Percentiles rank a stretch among this genome's conserved stretches.
These are phyloP conservation scores for Hypomyces rosellus DNA, from an alignment of 2,329 filamentous ascomycete species.

Conservation along the genomic window DNA sequence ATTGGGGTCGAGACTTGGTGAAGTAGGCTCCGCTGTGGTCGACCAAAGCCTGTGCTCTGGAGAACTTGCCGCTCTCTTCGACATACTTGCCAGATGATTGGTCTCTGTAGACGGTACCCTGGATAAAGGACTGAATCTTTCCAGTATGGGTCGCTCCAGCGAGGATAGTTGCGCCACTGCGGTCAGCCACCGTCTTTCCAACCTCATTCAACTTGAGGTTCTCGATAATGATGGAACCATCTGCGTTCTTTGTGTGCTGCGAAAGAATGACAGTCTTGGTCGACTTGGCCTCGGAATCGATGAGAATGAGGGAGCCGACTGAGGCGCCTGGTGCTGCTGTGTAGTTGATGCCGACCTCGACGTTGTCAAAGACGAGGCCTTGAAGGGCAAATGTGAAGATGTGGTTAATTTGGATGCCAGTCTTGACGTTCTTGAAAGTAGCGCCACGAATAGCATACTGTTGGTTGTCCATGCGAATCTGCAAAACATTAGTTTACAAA, in stretches of 20 bases:
- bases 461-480: conserved; percentile 13
- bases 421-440: conserved; percentile 12
- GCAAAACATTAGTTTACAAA: not conserved
- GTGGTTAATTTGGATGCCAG: conserved; percentile 10
- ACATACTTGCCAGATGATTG: conserved; percentile 7
- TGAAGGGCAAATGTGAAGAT: conserved; percentile 13
- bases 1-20: conserved; percentile 12
- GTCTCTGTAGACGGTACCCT: conserved; percentile 11
- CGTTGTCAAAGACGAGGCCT: conserved; percentile 10
- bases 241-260: conserved; percentile 12
- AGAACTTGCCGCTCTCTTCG: conserved; percentile 7
- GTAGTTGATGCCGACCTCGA: conserved; percentile 10
- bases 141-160: conserved; percentile 4
- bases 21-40: conserved; percentile 11
- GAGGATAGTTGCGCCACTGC: conserved; percentile 2
- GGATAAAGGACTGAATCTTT: conserved; percentile 7
- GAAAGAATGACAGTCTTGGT: conserved; percentile 11
- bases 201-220: conserved; percentile 10
- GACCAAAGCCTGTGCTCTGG: conserved; percentile 8
- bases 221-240: conserved; percentile 13
- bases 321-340: conserved; percentile 10
- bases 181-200: conserved; percentile 4
- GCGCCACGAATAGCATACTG: conserved; percentile 12
- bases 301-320: conserved; percentile 11
- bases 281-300: conserved; percentile 10